A percentile compares a stretch with the other conserved stretches of the same genome.
Conservation (phyloP, 2,329 filamentous ascomycete species). For the Aquanectria penicillioides region DNA sequence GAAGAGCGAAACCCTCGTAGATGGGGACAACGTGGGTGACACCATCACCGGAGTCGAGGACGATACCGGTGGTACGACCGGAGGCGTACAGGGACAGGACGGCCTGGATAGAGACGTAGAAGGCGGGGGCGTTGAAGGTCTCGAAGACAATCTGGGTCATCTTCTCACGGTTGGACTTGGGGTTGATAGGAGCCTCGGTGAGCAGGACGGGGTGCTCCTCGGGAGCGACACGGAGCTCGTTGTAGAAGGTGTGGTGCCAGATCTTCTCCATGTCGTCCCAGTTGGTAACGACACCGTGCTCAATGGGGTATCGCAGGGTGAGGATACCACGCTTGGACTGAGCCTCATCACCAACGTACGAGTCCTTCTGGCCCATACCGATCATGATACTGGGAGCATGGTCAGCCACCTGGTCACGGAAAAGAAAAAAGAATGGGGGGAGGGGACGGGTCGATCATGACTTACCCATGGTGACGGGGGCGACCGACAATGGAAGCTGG, state of each 20-base stretch:
- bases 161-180: slow-evolving; percentile 99
- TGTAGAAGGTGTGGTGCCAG: slow-evolving; percentile 99
- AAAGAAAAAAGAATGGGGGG: too few relatives aligned
- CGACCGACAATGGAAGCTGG: slow-evolving; percentile 98
- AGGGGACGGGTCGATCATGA: slow-evolving; percentile 42
- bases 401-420: slow-evolving; percentile 27
- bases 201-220: slow-evolving; percentile 99
- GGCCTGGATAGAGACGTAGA: slow-evolving; percentile 99
- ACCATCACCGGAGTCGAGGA: slow-evolving; percentile 99
- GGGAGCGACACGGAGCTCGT: slow-evolving; percentile 99
- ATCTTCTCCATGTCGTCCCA: slow-evolving; percentile 99
- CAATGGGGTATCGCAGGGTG: slow-evolving; percentile 98
- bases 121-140: slow-evolving; percentile 99
- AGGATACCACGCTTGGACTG: slow-evolving; percentile 99
- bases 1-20: slow-evolving; percentile 99
- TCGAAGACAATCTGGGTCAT: slow-evolving; percentile 99
- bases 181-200: slow-evolving; percentile 99
- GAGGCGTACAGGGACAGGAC: slow-evolving; percentile 99
- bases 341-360: slow-evolving; percentile 99
- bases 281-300: slow-evolving; percentile 99
- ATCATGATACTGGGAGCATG: slow-evolving; percentile 92
- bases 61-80: slow-evolving; percentile 99
- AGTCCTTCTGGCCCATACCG: slow-evolving; percentile 99
- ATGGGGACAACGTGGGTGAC: slow-evolving; percentile 99
- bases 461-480: slow-evolving; percentile 99